Base-by-base conservation (phyloP, 148 eudicot genomes). In the Camellia japonica region DNA sequence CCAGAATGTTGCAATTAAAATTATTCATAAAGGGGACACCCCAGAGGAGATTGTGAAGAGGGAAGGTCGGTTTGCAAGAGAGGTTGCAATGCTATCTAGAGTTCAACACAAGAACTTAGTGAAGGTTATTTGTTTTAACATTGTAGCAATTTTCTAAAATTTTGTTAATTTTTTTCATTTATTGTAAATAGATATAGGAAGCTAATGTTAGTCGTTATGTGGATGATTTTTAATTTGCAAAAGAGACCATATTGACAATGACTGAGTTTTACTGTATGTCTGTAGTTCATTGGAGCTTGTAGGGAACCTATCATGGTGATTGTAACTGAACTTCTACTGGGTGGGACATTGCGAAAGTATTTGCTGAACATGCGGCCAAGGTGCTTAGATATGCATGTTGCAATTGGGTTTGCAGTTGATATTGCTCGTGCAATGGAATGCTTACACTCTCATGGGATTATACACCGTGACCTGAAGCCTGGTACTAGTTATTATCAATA, bases 61-160 rank as follows among this genome's bases (percentile, higher is more conserved):
- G 76, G 95, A 92, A 70, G 87, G 79, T 42, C 86, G 98, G 72
- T 96, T 93, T 86, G 97, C 85, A 11, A 87, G 99, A 80, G 98
- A 96, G 88, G 98, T 96, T 58, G 97, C 90, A 52, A 96, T 96
- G 99, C 68, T 96, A 75, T 92, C 99, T 15, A 91, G 85, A 88
- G 99, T 96, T 71, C 92, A 92, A 71, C 99, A 96, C 86, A 93
- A 89, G 77, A 93, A 96, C 82, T 80, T 96, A 74, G 99, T 92
- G 79, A 91, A 91, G 97, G 99, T 96, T 71, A 63, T 80, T 42
- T 23, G 15, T 43, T 71, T 20, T 58, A 75, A 6, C 46, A 58
- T 75, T 13, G 6, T 66, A 41, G 16, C 51, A 4, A 30, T 20
- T 18, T 2, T n/a, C 30, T 68, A 16, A 6, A 59, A 59, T 14